Percentiles rank a stretch among this genome's conserved stretches.
Conservation (phyloP, 306 rosid species). For the Vicia villosa region DNA sequence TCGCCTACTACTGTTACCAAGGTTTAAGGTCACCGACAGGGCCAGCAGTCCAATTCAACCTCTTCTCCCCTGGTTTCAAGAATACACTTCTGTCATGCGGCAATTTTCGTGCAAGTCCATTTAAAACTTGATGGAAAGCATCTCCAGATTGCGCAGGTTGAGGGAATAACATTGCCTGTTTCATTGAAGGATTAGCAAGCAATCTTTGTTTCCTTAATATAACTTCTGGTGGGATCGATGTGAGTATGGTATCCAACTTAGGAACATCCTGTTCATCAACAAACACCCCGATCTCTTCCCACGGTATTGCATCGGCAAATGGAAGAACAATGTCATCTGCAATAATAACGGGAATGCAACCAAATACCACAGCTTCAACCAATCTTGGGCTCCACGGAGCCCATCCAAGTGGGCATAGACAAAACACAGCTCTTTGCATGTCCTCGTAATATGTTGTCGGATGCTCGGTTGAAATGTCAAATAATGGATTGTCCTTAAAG, state of each 20-base stretch:
- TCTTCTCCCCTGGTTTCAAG: constrained; percentile 71
- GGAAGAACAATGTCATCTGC: constrained; percentile 97
- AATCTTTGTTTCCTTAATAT: constrained; percentile 87
- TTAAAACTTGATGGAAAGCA: constrained; percentile 91
- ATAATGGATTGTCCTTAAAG: constrained; percentile 92
- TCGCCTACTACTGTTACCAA: constrained; percentile 51
- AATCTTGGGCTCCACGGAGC: constrained; percentile 99
- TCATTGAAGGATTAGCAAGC: constrained; percentile 98
- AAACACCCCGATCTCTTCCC: constrained; percentile 95
- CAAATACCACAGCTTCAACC: constrained; percentile 95
- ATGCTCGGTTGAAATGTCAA: constrained; percentile 94
- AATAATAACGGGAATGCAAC: constrained; percentile 96
- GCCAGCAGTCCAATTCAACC: constrained; percentile 92
- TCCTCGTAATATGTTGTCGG: constrained; percentile 96
- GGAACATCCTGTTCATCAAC: constrained; percentile 89
- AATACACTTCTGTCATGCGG: constrained; percentile 64
- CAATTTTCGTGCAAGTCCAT: constrained; percentile 92
- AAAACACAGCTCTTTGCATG: constrained; percentile 95
- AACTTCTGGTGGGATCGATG: constrained; percentile 84
- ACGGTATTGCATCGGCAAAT: constrained; percentile 97
- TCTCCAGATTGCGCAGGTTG: constrained; percentile 92
- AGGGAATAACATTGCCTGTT: constrained; percentile 97
- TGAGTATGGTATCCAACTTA: constrained; percentile 79
- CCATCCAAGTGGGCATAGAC: constrained; percentile 99
- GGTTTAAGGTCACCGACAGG: constrained; percentile 90